Conservation (phyloP, 2,329 filamentous ascomycete genomes). For the Simplicillium sp. region DNA sequence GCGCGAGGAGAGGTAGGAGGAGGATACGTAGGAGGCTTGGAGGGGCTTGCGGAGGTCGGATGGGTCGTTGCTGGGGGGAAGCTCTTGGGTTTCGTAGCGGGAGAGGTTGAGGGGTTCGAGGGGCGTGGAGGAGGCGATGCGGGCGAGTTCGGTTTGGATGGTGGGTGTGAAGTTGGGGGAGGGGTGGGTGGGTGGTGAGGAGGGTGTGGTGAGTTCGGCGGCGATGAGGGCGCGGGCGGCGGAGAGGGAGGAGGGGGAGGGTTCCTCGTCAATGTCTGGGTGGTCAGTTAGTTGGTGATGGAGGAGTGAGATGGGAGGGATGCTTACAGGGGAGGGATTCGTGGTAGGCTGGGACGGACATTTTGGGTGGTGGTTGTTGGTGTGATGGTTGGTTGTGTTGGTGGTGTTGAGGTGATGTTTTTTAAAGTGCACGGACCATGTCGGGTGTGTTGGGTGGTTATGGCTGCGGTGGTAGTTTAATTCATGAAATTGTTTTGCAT, state of each 20-base stretch:
- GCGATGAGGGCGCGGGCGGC: conserved; percentile 62
- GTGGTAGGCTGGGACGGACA: conserved; percentile 39
- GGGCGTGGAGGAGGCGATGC: conserved; percentile 40
- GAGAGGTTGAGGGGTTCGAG: conserved; percentile 56
- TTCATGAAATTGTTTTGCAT: too few relatives aligned
- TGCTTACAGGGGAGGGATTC: conserved; percentile 71
- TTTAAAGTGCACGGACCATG: background rate
- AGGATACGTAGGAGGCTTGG: conserved; percentile 38
- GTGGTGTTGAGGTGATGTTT: too few relatives aligned
- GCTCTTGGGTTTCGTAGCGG: conserved; percentile 71
- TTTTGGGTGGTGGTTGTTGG: conserved; percentile 5
- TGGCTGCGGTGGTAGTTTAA: too few relatives aligned
- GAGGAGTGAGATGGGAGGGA: conserved; percentile 1
- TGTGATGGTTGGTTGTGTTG: too few relatives aligned
- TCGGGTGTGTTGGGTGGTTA: too few relatives aligned
- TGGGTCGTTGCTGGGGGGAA: conserved; percentile 21
- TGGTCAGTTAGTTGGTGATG: conserved; percentile 10
- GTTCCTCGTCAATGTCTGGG: conserved; percentile 72
- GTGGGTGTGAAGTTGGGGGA: conserved; percentile 52
- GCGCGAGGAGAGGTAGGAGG: conserved; percentile 42
- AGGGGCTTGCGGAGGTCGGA: conserved; percentile 54
- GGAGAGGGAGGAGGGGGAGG: conserved; percentile 51
- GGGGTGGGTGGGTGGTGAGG: conserved; percentile 46
- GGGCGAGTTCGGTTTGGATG: conserved; percentile 59
- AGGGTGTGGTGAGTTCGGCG: conserved; percentile 48